Percentiles rank a stretch among this genome's conserved stretches.
phyloP scores from a whole-genome alignment of 1,284 basidiomycete species.

The Boletus albobrunnescens region DNA sequence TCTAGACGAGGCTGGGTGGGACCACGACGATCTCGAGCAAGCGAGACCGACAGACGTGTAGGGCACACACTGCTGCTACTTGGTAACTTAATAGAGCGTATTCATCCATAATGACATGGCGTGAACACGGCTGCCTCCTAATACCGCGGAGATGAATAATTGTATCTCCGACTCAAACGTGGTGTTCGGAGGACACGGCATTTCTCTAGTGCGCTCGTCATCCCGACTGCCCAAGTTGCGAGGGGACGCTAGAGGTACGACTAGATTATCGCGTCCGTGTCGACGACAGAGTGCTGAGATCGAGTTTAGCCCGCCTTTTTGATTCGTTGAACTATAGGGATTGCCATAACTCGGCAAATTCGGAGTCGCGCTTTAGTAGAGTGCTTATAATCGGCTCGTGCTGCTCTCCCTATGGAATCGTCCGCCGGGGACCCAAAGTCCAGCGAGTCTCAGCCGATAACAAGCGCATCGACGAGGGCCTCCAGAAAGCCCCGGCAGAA shows the following conservation, averaged over 20 bases:
- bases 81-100: constrained; percentile 1
- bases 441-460: constrained; percentile 41
- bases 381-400: constrained; percentile 25
- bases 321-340: constrained; percentile 2
- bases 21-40: constrained; percentile 21
- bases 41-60: constrained; percentile 30
- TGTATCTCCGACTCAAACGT: constrained; percentile 27
- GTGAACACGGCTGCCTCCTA: background rate
- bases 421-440: constrained; percentile 34
- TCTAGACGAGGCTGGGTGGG: constrained; percentile 33
- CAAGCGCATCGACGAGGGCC: constrained; percentile 34
- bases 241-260: constrained; percentile 21
- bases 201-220: constrained; percentile 13
- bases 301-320: constrained; percentile 5
- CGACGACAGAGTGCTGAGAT: constrained; percentile 16
- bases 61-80: constrained; percentile 10
- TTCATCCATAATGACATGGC: background rate
- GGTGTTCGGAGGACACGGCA: constrained; percentile 27
- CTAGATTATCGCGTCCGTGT: constrained; percentile 7
- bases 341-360: constrained; percentile 34
- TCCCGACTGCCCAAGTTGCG: constrained; percentile 10
- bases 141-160: constrained; percentile 24
- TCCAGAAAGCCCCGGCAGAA: constrained; percentile 48
- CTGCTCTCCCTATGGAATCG: constrained; percentile 31
- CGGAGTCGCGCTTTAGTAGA: constrained; percentile 27